Conservation (phyloP, 768 basidiomycete genomes). For the Steccherinum ochraceum region DNA sequence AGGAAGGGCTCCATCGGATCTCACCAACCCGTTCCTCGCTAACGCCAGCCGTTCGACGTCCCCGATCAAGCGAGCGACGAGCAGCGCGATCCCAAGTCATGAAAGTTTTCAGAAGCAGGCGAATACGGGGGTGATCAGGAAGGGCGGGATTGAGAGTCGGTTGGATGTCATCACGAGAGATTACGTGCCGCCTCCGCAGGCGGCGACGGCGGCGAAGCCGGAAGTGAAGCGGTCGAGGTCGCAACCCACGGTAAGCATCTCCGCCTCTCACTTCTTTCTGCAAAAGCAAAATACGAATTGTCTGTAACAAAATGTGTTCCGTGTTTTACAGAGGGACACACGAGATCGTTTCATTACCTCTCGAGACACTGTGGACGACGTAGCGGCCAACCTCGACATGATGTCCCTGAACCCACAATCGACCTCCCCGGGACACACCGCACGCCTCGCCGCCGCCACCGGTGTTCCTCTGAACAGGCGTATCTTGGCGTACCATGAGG, state of each 20-base stretch:
- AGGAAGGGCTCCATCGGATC: slow-evolving; percentile 30
- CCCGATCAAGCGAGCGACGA: slow-evolving; percentile 55
- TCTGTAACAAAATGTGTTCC: neutral
- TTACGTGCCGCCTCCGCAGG: slow-evolving; percentile 52
- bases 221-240: slow-evolving; percentile 71
- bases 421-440: slow-evolving; percentile 71
- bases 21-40: slow-evolving; percentile 59
- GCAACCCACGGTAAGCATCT: slow-evolving; percentile 47
- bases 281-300: neutral
- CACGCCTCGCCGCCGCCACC: slow-evolving; percentile 67
- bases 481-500: slow-evolving; percentile 84
- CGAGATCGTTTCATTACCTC: slow-evolving; percentile 73
- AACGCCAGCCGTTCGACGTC: slow-evolving; percentile 41
- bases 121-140: slow-evolving; percentile 61
- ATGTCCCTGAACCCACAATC: slow-evolving; percentile 51
- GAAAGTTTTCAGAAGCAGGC: slow-evolving; percentile 59
- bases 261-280: neutral
- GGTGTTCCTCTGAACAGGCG: slow-evolving; percentile 75
- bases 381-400: slow-evolving; percentile 61
- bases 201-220: slow-evolving; percentile 27
- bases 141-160: slow-evolving; percentile 71
- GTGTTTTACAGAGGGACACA: slow-evolving; percentile 39
- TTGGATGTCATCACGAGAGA: slow-evolving; percentile 74
- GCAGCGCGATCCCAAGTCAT: slow-evolving; percentile 40
- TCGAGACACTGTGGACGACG: slow-evolving; percentile 42